phyloP scores from a whole-genome alignment of 78 protist genomes.

The Creolimax fragrantissima region DNA sequence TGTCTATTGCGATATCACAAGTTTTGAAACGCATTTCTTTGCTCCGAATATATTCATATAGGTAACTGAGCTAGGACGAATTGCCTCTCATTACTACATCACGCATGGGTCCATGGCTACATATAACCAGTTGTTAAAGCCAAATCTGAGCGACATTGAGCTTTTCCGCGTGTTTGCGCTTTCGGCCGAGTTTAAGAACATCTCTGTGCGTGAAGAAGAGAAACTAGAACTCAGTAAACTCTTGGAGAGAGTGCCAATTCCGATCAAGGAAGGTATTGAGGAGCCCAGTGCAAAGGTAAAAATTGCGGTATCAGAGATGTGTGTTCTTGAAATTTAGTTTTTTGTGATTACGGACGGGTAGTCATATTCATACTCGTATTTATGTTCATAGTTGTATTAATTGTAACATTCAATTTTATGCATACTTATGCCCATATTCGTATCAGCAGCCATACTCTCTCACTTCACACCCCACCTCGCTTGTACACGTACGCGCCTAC shows the following conservation, averaged over 20 bases:
- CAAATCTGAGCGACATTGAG: constrained; percentile 83
- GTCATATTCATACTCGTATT: too few relatives aligned
- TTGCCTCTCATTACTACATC: constrained; percentile 94
- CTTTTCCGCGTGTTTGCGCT: constrained; percentile 71
- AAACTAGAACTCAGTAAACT: constrained; percentile 79
- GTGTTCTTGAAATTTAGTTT: too few relatives aligned
- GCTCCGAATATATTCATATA: constrained; percentile 4
- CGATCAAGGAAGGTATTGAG: constrained; percentile 74
- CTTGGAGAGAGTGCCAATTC: constrained; percentile 90
- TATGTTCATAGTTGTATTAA: too few relatives aligned
- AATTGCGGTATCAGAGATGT: too few relatives aligned
- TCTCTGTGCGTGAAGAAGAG: constrained; percentile 90
- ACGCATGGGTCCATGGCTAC: constrained; percentile 55
- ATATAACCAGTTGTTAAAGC: constrained; percentile 75
- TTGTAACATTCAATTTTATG: too few relatives aligned
- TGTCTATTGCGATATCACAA: too few relatives aligned
- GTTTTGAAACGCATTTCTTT: not conserved
- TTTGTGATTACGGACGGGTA: too few relatives aligned
- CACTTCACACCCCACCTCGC: too few relatives aligned
- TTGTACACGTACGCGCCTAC: too few relatives aligned
- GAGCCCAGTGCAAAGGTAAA: constrained; percentile 61
- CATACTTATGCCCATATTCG: too few relatives aligned
- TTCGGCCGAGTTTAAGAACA: constrained; percentile 81
- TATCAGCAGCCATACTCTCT: too few relatives aligned
- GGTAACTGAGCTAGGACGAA: constrained; percentile 90